These are phyloP conservation scores for Ambispora gerdemannii DNA, from an alignment of 192 early-diverging fungal species.

Conservation along the genomic window DNA sequence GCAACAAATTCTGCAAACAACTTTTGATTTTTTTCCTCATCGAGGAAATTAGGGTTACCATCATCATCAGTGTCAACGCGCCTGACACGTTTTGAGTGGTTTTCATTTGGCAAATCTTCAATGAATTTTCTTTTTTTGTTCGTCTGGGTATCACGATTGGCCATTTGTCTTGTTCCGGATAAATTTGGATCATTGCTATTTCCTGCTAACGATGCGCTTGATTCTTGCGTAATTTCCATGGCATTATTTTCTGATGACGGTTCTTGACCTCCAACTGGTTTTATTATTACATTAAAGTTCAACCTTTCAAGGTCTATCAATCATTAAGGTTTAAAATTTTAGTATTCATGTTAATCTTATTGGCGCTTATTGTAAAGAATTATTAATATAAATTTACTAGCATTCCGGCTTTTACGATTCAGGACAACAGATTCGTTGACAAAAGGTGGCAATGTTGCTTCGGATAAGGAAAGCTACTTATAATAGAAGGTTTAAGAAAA, in stretches of 20 bases:
- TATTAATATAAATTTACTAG: slow-evolving; percentile 8
- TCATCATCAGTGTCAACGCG: too few species aligned
- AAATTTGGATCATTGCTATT: neutral
- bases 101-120: neutral
- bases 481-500: neutral
- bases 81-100: neutral
- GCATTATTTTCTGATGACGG: too few species aligned
- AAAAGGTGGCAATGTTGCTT: neutral
- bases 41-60: neutral
- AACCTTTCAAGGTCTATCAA: neutral
- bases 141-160: too few species aligned
- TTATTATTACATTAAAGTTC: neutral
- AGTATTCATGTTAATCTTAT: too few species aligned
- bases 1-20: neutral
- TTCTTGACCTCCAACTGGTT: too few species aligned
- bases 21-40: neutral
- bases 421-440: slow-evolving; percentile 9
- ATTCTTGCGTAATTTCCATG: neutral
- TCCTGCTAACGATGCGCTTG: neutral
- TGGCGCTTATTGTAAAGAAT: too few species aligned
- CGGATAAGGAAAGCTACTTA: neutral
- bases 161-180: too few species aligned
- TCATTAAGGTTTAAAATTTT: too few species aligned
- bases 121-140: neutral
- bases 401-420: slow-evolving; percentile 28